phyloP scores from a whole-genome alignment of 352 stramenopile species.

The Plasmopara viticola region DNA sequence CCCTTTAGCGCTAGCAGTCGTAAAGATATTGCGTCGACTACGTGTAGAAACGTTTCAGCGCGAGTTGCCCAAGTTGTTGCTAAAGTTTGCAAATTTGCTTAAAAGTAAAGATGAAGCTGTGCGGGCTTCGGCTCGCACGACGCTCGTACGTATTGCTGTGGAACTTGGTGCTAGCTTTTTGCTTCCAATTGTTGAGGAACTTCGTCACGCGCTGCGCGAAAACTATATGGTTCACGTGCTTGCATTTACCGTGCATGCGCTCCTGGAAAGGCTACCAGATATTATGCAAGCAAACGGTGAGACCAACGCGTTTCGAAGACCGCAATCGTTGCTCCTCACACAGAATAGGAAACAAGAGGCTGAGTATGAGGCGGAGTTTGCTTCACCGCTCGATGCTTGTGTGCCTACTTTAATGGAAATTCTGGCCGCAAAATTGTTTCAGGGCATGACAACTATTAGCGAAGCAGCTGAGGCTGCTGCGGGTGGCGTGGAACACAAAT shows the following conservation, averaged over 20 bases:
- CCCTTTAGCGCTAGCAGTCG: constrained; percentile 90
- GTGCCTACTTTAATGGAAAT: constrained; percentile 80
- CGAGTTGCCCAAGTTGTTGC: constrained; percentile 92
- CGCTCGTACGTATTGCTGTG: constrained; percentile 92
- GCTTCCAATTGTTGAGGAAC: constrained; percentile 75
- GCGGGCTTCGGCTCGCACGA: constrained; percentile 87
- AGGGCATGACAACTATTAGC: constrained; percentile 34
- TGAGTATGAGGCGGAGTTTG: constrained; percentile 25
- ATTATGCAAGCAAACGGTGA: constrained; percentile 44
- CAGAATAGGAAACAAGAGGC: constrained; percentile 23
- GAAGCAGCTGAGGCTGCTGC: constrained; percentile 30
- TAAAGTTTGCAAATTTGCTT: constrained; percentile 83
- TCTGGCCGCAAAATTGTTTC: constrained; percentile 77
- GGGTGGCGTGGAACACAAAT: constrained; percentile 33
- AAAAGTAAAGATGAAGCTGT: constrained; percentile 91
- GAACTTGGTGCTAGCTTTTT: constrained; percentile 86
- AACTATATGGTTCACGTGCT: constrained; percentile 84
- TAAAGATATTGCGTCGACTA: constrained; percentile 96
- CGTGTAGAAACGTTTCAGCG: constrained; percentile 85
- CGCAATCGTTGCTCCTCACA: constrained; percentile 14
- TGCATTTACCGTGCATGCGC: constrained; percentile 80
- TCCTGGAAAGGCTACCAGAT: constrained; percentile 71
- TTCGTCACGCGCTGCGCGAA: constrained; percentile 75
- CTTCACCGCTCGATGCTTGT: constrained; percentile 69
- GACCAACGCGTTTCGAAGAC: constrained; percentile 18